A percentile compares a stretch with the other conserved stretches of the same genome.
Evolutionary conservation across 257 asterid species (phyloP).

Genomic region (Penstemon davidsonii): DNA sequence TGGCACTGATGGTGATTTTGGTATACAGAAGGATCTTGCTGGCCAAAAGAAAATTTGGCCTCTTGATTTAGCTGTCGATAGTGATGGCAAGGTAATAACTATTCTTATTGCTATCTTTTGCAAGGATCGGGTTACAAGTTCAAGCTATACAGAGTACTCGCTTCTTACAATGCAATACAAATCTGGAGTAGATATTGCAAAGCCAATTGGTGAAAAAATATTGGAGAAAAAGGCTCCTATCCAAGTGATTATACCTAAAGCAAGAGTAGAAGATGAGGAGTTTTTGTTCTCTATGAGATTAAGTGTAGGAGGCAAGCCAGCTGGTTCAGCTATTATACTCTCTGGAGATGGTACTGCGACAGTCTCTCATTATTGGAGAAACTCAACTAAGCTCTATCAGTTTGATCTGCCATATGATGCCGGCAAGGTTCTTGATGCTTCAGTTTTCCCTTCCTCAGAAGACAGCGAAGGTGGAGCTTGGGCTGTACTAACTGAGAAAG

Average conservation of each 20-base stretch:
- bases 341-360: conserved; percentile 99
- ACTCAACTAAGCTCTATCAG: conserved; percentile 81
- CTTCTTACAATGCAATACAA: conserved; percentile 91
- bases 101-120: conserved; percentile 86
- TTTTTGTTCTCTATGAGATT: conserved; percentile 82
- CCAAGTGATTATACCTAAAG: conserved; percentile 95
- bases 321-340: conserved; percentile 83
- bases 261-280: conserved; percentile 88
- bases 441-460: conserved; percentile 72
- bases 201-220: conserved; percentile 57
- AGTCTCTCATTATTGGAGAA: conserved; percentile 85
- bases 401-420: conserved; percentile 95
- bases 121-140: conserved; percentile 80
- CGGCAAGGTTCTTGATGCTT: conserved; percentile 92
- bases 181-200: conserved; percentile 62
- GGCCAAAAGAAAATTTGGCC: conserved; percentile 96
- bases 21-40: conserved; percentile 85
- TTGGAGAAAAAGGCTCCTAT: conserved; percentile 81
- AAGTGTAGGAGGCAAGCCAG: conserved; percentile 86
- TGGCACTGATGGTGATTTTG: conserved; percentile 79
- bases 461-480: conserved; percentile 83
- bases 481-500: conserved; percentile 94
- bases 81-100: conserved; percentile 78
- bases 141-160: conserved; percentile 95
- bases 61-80: conserved; percentile 73